Conservation (phyloP, 169 alveolate genomes). For the Sarcocystis neurona region DNA sequence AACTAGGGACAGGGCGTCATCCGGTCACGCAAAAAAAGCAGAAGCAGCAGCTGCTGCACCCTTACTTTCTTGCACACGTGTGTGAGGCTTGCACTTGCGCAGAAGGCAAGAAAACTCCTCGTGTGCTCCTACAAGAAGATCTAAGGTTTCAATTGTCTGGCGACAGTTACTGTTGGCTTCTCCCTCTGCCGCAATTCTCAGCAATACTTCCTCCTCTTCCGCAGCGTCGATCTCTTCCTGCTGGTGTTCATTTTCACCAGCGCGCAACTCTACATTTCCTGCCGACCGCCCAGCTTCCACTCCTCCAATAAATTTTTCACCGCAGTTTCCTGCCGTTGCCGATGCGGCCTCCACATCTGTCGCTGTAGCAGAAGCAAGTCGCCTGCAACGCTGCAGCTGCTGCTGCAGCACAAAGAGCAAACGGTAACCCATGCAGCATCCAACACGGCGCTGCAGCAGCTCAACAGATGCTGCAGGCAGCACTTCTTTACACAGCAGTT, state of each 20-base stretch:
- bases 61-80: constrained; percentile 7
- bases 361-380: not conserved
- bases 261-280: not conserved
- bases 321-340: not conserved
- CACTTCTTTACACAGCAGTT: not conserved
- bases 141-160: not conserved
- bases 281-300: not conserved
- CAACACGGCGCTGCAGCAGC: not conserved
- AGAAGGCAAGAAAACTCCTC: not conserved
- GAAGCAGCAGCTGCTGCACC: too few relatives aligned
- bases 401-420: not conserved
- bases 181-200: not conserved
- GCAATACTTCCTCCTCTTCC: not conserved
- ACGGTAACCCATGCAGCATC: not conserved
- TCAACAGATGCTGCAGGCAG: not conserved
- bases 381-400: not conserved
- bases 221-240: not conserved
- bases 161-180: not conserved
- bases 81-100: not conserved
- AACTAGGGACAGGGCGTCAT: too few relatives aligned
- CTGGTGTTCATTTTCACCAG: too few relatives aligned
- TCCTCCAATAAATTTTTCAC: too few relatives aligned
- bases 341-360: not conserved
- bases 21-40: too few relatives aligned
- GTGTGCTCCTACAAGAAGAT: not conserved